These are phyloP conservation scores for Carex arenaria DNA, from an alignment of 202 grass and related monocot genomes.

Conservation along the genomic window DNA sequence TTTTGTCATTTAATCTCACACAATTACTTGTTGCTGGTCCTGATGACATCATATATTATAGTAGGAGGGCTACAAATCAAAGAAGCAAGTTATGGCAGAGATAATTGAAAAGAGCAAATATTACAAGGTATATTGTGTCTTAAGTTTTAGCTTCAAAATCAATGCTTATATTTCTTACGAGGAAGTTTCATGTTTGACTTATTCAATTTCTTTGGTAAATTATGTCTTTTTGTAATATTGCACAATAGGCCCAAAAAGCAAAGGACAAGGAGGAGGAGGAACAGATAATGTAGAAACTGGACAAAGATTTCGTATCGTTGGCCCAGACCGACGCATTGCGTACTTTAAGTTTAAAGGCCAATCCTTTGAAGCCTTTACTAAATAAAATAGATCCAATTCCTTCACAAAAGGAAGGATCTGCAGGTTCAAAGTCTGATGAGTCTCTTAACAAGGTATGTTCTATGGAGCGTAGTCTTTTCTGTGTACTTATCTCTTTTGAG, in stretches of 20 bases:
- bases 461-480: background rate
- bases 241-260: constrained; percentile 72
- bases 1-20: background rate
- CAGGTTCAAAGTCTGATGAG: constrained; percentile 37
- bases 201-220: background rate
- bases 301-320: constrained; percentile 62
- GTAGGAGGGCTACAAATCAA: constrained; percentile 70
- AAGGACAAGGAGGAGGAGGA: constrained; percentile 82
- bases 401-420: constrained; percentile 12
- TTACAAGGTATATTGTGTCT: constrained; percentile 57
- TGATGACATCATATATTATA: constrained; percentile 9
- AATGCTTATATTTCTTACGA: background rate
- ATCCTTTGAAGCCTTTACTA: constrained; percentile 33
- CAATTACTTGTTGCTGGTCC: background rate
- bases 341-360: constrained; percentile 43
- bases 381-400: constrained; percentile 32
- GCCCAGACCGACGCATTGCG: constrained; percentile 60
- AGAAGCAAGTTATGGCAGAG: constrained; percentile 98
- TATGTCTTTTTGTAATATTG: constrained; percentile 2
- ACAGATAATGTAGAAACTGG: constrained; percentile 71
- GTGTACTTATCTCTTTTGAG: background rate
- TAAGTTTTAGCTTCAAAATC: background rate
- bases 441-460: constrained; percentile 45
- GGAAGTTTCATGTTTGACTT: background rate
- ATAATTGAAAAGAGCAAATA: constrained; percentile 98